Evolutionary conservation across 345 rosid genomes (phyloP).

Genomic region (Turnera subulata): DNA sequence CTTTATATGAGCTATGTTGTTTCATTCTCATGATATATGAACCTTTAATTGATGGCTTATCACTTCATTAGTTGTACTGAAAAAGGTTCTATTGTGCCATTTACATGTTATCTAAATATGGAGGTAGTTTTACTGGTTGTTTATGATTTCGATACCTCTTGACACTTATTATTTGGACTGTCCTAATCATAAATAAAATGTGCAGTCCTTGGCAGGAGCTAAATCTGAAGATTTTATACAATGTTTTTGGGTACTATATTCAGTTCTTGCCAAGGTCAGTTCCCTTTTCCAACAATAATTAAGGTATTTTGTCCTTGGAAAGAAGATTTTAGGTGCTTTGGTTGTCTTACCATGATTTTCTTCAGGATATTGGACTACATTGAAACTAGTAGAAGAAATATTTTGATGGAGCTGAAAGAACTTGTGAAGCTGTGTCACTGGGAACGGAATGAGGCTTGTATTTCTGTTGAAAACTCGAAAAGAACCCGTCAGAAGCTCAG

Average conservation of each 20-base stretch:
- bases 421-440: constrained; percentile 67
- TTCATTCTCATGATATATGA: too few relatives aligned
- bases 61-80: too few relatives aligned
- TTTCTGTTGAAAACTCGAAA: constrained; percentile 51
- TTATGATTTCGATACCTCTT: too few relatives aligned
- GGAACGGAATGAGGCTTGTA: constrained; percentile 58
- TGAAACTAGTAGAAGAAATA: constrained; percentile 45
- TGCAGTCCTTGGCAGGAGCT: constrained; percentile 57
- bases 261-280: constrained; percentile 86
- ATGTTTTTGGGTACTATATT: constrained; percentile 72
- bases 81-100: too few relatives aligned
- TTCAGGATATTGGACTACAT: constrained; percentile 64
- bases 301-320: not conserved
- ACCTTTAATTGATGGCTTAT: too few relatives aligned
- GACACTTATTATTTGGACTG: too few relatives aligned
- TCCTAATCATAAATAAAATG: constrained; percentile 18
- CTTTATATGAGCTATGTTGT: too few relatives aligned
- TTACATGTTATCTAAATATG: too few relatives aligned
- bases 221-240: constrained; percentile 66
- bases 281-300: not conserved
- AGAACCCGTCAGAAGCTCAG: constrained; percentile 68
- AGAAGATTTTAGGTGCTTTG: not conserved
- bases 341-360: constrained; percentile 19
- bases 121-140: too few relatives aligned
- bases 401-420: constrained; percentile 62